Evolutionary conservation across 106 monocot genomes (phyloP), one percentile per base, ranked within the genome.

Genomic region (Dendrobium chrysotoxum): DNA sequence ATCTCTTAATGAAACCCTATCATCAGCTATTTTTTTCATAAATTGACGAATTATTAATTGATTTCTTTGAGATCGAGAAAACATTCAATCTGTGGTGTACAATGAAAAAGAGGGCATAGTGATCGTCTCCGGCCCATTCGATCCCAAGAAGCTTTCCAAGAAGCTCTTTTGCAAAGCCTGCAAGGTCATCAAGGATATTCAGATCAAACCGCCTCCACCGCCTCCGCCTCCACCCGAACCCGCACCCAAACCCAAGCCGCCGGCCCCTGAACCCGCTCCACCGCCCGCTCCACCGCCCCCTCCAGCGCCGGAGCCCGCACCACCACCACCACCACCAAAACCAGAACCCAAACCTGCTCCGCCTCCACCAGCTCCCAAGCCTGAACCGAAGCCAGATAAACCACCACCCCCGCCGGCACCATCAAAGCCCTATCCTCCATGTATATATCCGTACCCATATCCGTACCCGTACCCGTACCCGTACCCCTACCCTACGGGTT

Each of bases 161-260:
- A 91, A 86, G 91, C 86, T 91, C 40, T 80, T 83, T 57, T 88
- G 86, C 85, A 83, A 80, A 40, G 88, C 85, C 30, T 82, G 86
- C 88, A 86, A 88, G 35, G 78, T 91, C 70, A 91, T 91, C 84
- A 88, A 86, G 58, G 85, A 91, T 58, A 84, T 88, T 53, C 80
- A 84, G n/a, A 82, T 91, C 77, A 54, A 66, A 82, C 57, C 57
- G 5, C 16, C 31, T 4, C 15, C 26, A 0, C 45, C 44, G 7
- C 4, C 20, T 7, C 11, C 10, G 28, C 53, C 28, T 10, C 11
- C 8, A 38, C 71, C 31, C 13, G 38, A 72, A 38, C 71, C 71
- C 13, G 15, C 9, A 35, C 71, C 71, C 1, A n/a, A n/a, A n/a
- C n/a, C n/a, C n/a, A n/a, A n/a, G n/a, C n/a, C n/a, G n/a, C n/a